Evolutionary conservation across 179 eudicot species (phyloP).

Genomic region (Sideroxylon spinosum): DNA sequence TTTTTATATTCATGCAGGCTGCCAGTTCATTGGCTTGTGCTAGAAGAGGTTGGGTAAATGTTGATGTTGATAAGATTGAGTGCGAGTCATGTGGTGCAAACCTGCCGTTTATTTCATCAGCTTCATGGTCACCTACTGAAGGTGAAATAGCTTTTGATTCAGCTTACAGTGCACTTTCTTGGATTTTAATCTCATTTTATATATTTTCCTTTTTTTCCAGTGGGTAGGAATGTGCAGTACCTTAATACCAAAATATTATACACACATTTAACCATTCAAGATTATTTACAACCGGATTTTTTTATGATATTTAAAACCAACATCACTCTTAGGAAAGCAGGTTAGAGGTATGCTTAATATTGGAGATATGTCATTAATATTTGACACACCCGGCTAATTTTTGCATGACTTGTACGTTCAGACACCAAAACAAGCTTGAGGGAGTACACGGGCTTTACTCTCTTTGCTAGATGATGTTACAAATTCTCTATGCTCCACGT

Average conservation of each 20-base stretch:
- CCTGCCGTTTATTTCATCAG: conserved; percentile 42
- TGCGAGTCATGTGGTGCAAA: conserved; percentile 85
- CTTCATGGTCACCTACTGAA: conserved; percentile 52
- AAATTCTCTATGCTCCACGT: neutral
- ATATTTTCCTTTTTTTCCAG: too few species aligned
- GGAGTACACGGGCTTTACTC: too few species aligned
- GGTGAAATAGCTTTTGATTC: conserved; percentile 38
- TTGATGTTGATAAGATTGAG: conserved; percentile 73
- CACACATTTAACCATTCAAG: too few species aligned
- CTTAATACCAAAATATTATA: too few species aligned
- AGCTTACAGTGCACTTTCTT: neutral
- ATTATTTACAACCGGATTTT: too few species aligned
- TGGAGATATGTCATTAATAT: neutral
- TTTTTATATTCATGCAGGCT: conserved; percentile 41
- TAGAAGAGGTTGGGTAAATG: conserved; percentile 92
- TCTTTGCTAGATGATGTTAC: neutral
- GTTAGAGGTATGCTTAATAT: neutral
- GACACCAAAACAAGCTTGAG: too few species aligned
- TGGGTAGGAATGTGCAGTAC: too few species aligned
- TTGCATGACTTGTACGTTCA: too few species aligned
- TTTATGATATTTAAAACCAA: too few species aligned
- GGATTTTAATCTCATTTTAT: too few species aligned
- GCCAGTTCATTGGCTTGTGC: conserved; percentile 93
- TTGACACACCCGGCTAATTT: too few species aligned
- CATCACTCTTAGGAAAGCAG: too few species aligned